Percentiles rank a stretch among this genome's conserved stretches.
Evolutionary conservation across 1,284 basidiomycete genomes (phyloP).

Genomic region (Phlebopus sp.): DNA sequence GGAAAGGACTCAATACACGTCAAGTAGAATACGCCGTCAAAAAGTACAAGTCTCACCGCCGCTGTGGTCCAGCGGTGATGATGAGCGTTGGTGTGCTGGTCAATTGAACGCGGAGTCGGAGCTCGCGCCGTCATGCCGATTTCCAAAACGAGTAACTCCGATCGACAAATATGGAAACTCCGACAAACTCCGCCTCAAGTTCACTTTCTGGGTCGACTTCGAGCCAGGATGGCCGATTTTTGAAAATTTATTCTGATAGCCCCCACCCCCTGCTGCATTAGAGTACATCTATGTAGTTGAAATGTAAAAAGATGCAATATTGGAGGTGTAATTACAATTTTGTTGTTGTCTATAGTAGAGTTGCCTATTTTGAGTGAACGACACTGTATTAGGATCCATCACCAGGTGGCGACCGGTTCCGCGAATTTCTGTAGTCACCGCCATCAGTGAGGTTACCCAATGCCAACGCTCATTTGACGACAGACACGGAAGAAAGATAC

Average conservation of each 20-base stretch:
- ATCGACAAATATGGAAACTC: too few species aligned
- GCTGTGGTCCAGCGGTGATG: too few species aligned
- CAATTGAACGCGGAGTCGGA: too few species aligned
- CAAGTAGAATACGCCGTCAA: constrained; percentile 1
- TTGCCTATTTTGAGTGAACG: constrained; percentile 3
- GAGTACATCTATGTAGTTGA: neutral
- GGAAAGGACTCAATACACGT: neutral
- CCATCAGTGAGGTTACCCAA: too few species aligned
- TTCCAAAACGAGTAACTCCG: too few species aligned
- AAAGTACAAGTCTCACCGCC: constrained; percentile 1
- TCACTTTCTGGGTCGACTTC: neutral
- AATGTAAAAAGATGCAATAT: neutral
- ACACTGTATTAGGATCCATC: too few species aligned
- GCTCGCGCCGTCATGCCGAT: too few species aligned
- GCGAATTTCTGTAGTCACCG: too few species aligned
- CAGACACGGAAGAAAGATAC: constrained; percentile 1
- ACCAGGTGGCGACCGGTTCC: too few species aligned
- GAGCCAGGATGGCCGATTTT: neutral
- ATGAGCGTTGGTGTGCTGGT: too few species aligned
- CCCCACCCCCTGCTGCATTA: neutral
- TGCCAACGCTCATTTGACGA: too few species aligned
- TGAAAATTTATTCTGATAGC: neutral
- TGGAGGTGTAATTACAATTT: constrained; percentile 1
- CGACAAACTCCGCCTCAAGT: neutral
- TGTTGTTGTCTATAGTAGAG: neutral